phyloP scores from a whole-genome alignment of 345 rosid genomes.

The Salix arbutifolia region DNA sequence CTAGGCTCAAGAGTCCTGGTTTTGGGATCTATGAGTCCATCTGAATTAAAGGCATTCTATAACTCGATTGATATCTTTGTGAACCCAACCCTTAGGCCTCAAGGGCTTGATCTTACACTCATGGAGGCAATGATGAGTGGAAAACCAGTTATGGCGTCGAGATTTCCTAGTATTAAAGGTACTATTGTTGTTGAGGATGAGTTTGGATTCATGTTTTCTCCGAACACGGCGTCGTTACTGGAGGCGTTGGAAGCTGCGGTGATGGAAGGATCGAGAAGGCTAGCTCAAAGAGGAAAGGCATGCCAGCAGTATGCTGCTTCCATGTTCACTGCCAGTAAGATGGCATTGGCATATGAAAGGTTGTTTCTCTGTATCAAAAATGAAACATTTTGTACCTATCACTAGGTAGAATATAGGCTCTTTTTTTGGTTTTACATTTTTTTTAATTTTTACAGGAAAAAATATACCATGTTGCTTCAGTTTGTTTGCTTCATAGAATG shows the following conservation, averaged over 20 bases:
- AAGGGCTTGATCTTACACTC: slow-evolving; percentile 82
- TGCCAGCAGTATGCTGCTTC: slow-evolving; percentile 60
- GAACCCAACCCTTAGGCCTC: slow-evolving; percentile 89
- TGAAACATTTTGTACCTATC: slow-evolving; percentile 57
- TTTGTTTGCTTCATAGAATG: not conserved
- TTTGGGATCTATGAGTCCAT: slow-evolving; percentile 65
- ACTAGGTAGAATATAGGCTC: slow-evolving; percentile 14
- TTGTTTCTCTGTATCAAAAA: slow-evolving; percentile 80
- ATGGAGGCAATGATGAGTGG: slow-evolving; percentile 98
- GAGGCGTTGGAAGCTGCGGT: slow-evolving; percentile 51
- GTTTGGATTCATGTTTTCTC: slow-evolving; percentile 84
- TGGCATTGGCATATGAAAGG: slow-evolving; percentile 90
- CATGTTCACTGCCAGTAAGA: slow-evolving; percentile 80
- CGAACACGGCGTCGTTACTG: slow-evolving; percentile 69
- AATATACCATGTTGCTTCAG: not conserved
- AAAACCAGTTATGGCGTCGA: slow-evolving; percentile 79
- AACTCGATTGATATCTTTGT: slow-evolving; percentile 72
- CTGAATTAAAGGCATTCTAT: slow-evolving; percentile 59
- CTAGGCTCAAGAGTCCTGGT: slow-evolving; percentile 52
- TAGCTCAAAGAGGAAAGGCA: slow-evolving; percentile 70
- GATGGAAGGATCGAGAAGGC: slow-evolving; percentile 56
- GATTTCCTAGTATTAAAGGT: slow-evolving; percentile 83
- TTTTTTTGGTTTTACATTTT: not conserved
- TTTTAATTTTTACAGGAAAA: not conserved
- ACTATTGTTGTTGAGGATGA: slow-evolving; percentile 76